Evolutionary conservation across 2,329 filamentous ascomycete genomes (phyloP).

Genomic region (Fusarium sp.): DNA sequence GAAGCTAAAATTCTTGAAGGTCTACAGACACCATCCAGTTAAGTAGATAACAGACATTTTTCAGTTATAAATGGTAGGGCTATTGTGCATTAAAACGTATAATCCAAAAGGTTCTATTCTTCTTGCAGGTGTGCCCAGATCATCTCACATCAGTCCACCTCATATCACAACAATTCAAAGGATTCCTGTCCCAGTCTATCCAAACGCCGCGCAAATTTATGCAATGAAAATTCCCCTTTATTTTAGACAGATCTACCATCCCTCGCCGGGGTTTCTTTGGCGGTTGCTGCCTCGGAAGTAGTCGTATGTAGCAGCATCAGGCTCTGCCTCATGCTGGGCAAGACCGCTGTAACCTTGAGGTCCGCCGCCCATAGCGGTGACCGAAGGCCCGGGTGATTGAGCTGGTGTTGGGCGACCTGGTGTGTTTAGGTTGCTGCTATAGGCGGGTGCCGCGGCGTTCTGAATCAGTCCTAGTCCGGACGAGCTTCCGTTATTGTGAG

Average conservation of each 20-base stretch:
- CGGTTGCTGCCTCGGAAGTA: constrained; percentile 64
- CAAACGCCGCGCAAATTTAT: constrained; percentile 50
- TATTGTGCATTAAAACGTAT: constrained; percentile 41
- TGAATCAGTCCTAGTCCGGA: constrained; percentile 66
- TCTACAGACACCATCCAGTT: no score
- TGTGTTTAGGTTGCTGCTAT: constrained; percentile 51
- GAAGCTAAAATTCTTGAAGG: no score
- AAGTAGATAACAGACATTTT: background rate
- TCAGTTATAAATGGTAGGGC: constrained; percentile 13
- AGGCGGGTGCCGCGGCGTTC: constrained; percentile 66
- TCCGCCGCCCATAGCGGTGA: constrained; percentile 68
- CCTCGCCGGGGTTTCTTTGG: constrained; percentile 54
- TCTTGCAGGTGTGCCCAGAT: constrained; percentile 29
- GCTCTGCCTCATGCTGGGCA: constrained; percentile 64
- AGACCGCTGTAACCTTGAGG: constrained; percentile 71
- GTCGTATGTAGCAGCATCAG: constrained; percentile 60
- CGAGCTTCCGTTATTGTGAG: constrained; percentile 65
- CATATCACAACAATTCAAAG: constrained; percentile 34
- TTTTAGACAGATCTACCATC: constrained; percentile 51
- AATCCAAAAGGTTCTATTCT: constrained; percentile 34
- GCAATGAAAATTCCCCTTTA: constrained; percentile 18
- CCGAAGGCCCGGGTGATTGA: constrained; percentile 57
- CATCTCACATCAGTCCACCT: constrained; percentile 34
- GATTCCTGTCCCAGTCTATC: constrained; percentile 45
- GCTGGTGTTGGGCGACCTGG: constrained; percentile 44